phyloP scores from a whole-genome alignment of 345 rosid species.

The Rubroshorea leprosula region DNA sequence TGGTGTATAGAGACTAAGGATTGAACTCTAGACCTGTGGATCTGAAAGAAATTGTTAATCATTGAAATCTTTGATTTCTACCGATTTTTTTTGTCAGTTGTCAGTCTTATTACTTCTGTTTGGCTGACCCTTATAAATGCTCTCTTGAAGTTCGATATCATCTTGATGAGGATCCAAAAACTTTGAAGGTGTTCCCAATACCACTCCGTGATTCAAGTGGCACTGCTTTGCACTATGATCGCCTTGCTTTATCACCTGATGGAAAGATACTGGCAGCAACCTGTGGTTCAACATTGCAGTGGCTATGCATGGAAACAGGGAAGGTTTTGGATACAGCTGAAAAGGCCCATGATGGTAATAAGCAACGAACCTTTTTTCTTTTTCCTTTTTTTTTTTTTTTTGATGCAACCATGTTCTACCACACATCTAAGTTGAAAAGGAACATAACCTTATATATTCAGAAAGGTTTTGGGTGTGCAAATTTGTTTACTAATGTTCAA shows the following conservation, averaged over 20 bases:
- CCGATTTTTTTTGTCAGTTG: slow-evolving; percentile 12
- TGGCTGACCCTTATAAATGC: not conserved
- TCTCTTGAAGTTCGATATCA: slow-evolving; percentile 76
- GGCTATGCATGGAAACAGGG: slow-evolving; percentile 87
- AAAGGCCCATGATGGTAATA: slow-evolving; percentile 76
- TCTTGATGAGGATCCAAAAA: slow-evolving; percentile 97
- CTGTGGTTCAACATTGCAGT: slow-evolving; percentile 74
- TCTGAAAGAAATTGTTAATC: not conserved
- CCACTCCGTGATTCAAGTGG: slow-evolving; percentile 68
- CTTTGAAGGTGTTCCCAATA: slow-evolving; percentile 78
- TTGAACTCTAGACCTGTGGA: not conserved
- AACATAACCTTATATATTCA: no score
- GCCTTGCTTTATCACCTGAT: slow-evolving; percentile 80
- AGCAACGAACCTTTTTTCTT: slow-evolving; percentile 1
- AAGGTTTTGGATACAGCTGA: slow-evolving; percentile 81
- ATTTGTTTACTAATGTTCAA: no score
- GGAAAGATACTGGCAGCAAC: slow-evolving; percentile 79
- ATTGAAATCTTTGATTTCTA: not conserved
- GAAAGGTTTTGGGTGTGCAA: no score
- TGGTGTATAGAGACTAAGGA: no score
- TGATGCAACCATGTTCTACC: no score
- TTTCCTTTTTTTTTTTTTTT: not conserved
- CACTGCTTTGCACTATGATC: slow-evolving; percentile 66
- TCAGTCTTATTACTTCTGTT: not conserved
- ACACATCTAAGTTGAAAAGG: no score